Base-by-base conservation (phyloP, 768 basidiomycete species). In the Hysterangium stoloniferum region DNA sequence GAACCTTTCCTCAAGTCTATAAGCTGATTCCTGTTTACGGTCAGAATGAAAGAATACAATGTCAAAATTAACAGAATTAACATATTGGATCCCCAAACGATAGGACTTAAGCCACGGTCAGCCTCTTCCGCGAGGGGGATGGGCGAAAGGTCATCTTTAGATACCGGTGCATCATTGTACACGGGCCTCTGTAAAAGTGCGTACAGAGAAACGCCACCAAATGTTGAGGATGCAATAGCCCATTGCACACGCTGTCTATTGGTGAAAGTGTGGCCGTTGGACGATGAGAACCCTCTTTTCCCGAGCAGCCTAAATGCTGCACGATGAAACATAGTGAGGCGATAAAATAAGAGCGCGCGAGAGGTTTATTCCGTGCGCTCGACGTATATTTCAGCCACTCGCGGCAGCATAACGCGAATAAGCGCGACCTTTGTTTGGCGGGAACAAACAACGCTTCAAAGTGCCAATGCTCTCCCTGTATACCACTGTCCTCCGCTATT, bases 61-160 rank as follows among this genome's bases (percentile, higher is more conserved):
- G 17, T 31, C 17, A 7, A 40, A 31, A 28, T 52, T 44, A 17
- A 49, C 19, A 46, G 36, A 33, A 61, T 72, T 56, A 61, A 84
- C 86, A 65, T 77, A 58, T 87, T 89, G 17, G 84, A 84, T 33
- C 86, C 86, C 85, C 86, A 89, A 0, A 79, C 78, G 8, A 85
- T 60, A 2, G 77, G 70, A 46, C 66, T 65, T 42, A 86, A 58
- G n/a, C 45, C 57, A 12, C 59, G 60, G 19, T 66, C 58, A n/a
- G 55, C 57, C 29, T 6, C 27, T 17, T 51, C 6, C 15, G 11
- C 28, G 4, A 13, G 9, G 9, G 20, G 35, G 11, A n/a, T n/a
- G n/a, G n/a, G n/a, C n/a, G n/a, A n/a, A n/a, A n/a, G n/a, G n/a
- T n/a, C n/a, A n/a, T n/a, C 40, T 41, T 11, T 9, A 19, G n/a